phyloP scores from a whole-genome alignment of 768 basidiomycete genomes.

The Mycena galericulata region DNA sequence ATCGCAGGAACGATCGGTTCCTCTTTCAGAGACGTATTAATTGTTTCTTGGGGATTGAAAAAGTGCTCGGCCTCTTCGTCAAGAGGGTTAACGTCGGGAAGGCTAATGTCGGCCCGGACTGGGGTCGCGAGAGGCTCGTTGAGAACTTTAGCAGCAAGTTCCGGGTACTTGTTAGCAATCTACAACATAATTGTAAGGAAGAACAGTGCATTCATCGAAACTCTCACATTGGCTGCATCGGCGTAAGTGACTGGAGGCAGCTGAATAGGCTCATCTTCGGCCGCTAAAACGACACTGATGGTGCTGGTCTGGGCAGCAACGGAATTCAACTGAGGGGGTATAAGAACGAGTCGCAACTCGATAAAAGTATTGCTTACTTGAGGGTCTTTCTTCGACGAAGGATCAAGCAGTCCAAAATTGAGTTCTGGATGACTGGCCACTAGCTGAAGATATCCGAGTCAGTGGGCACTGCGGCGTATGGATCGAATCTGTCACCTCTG shows the following conservation, averaged over 20 bases:
- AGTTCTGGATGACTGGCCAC: constrained; percentile 26
- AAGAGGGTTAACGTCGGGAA: background rate
- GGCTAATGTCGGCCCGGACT: constrained; percentile 5
- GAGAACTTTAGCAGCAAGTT: constrained; percentile 49
- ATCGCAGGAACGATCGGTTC: background rate
- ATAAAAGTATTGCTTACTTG: background rate
- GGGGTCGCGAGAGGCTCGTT: constrained; percentile 43
- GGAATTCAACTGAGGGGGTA: background rate
- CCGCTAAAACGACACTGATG: constrained; percentile 1
- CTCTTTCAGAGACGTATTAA: background rate
- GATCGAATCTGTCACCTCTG: constrained; percentile 18
- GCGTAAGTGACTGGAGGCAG: constrained; percentile 49
- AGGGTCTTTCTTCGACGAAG: constrained; percentile 1
- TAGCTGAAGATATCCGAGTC: background rate
- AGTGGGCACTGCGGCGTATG: background rate
- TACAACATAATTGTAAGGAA: constrained; percentile 25
- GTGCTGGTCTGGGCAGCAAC: background rate
- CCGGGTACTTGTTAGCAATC: constrained; percentile 50
- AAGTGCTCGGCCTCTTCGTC: constrained; percentile 20
- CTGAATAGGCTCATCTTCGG: constrained; percentile 34
- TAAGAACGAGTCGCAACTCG: background rate
- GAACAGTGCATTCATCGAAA: background rate
- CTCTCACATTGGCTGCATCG: constrained; percentile 54
- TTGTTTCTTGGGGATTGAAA: background rate
- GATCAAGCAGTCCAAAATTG: constrained; percentile 19